Evolutionary conservation across 192 early-diverging fungal genomes (phyloP).

Genomic region (Podila clonocystis): DNA sequence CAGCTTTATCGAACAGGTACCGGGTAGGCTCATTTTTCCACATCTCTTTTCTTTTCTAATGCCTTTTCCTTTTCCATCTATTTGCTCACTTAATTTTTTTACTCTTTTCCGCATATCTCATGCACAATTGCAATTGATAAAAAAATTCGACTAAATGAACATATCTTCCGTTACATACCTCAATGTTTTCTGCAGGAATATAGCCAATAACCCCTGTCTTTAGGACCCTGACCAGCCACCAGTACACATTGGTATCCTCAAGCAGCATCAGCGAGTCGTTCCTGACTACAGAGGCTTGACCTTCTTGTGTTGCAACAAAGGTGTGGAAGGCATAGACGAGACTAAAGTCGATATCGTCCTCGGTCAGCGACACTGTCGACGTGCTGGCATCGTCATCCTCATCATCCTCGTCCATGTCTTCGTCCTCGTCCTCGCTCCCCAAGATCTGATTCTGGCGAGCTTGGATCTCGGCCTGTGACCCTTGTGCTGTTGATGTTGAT

Average conservation of each 20-base stretch:
- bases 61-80: too few relatives aligned
- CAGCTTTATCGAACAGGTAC: too few relatives aligned
- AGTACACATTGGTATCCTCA: slow-evolving; percentile 88
- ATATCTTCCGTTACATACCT: slow-evolving; percentile 54
- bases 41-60: too few relatives aligned
- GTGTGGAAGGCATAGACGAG: slow-evolving; percentile 88
- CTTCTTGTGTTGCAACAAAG: slow-evolving; percentile 86
- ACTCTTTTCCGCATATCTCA: too few relatives aligned
- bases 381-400: slow-evolving; percentile 52
- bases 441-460: slow-evolving; percentile 48
- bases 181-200: slow-evolving; percentile 90
- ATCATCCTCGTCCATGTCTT: slow-evolving; percentile 36
- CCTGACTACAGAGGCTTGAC: slow-evolving; percentile 83
- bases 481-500: neutral
- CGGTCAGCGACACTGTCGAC: slow-evolving; percentile 57
- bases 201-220: slow-evolving; percentile 84
- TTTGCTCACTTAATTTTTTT: too few relatives aligned
- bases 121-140: too few relatives aligned
- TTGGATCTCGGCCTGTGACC: slow-evolving; percentile 5
- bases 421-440: slow-evolving; percentile 53
- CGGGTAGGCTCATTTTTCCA: too few relatives aligned
- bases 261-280: slow-evolving; percentile 82
- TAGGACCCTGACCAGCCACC: slow-evolving; percentile 78
- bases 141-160: too few relatives aligned
- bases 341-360: slow-evolving; percentile 76